These are phyloP conservation scores for Phoma sp. DNA, from an alignment of 2,329 filamentous ascomycete genomes.

Conservation along the genomic window DNA sequence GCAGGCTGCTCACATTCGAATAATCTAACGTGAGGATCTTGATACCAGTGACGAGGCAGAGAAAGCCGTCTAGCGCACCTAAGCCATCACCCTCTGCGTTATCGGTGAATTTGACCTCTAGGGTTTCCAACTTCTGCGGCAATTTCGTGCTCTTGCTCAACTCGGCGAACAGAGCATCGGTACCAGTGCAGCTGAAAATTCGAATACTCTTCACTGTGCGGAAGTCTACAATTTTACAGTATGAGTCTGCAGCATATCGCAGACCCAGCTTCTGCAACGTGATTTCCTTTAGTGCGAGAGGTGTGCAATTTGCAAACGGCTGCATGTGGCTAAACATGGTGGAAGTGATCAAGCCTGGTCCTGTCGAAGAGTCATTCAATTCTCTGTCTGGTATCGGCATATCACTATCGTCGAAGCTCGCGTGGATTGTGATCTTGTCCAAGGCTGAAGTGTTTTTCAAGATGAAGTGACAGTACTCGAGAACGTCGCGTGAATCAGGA, in stretches of 20 bases:
- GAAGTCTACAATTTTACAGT: slow-evolving; percentile 56
- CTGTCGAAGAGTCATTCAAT: slow-evolving; percentile 55
- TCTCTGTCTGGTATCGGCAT: slow-evolving; percentile 46
- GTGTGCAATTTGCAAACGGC: slow-evolving; percentile 55
- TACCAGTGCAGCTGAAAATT: slow-evolving; percentile 53
- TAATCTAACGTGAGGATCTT: slow-evolving; percentile 54
- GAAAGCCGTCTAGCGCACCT: slow-evolving; percentile 54
- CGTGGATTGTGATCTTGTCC: slow-evolving; percentile 56
- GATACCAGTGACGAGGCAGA: slow-evolving; percentile 55
- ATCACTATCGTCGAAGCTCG: slow-evolving; percentile 52
- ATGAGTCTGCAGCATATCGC: slow-evolving; percentile 56
- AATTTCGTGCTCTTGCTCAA: slow-evolving; percentile 53
- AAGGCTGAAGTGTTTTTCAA: slow-evolving; percentile 49
- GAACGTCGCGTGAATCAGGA: slow-evolving; percentile 53
- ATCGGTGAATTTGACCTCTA: slow-evolving; percentile 57
- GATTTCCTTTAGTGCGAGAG: slow-evolving; percentile 52
- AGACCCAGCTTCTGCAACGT: slow-evolving; percentile 54
- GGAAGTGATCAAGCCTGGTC: slow-evolving; percentile 53
- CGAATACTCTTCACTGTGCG: slow-evolving; percentile 50
- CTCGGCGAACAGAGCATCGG: slow-evolving; percentile 55
- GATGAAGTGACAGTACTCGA: slow-evolving; percentile 53
- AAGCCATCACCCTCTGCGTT: slow-evolving; percentile 56
- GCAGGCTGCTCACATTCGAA: slow-evolving; percentile 49
- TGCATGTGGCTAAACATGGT: slow-evolving; percentile 55
- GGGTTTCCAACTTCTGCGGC: slow-evolving; percentile 52